Evolutionary conservation across 2,329 filamentous ascomycete genomes (phyloP), one percentile per base, ranked within the genome.

Genomic region (Monosporascus sp.): DNA sequence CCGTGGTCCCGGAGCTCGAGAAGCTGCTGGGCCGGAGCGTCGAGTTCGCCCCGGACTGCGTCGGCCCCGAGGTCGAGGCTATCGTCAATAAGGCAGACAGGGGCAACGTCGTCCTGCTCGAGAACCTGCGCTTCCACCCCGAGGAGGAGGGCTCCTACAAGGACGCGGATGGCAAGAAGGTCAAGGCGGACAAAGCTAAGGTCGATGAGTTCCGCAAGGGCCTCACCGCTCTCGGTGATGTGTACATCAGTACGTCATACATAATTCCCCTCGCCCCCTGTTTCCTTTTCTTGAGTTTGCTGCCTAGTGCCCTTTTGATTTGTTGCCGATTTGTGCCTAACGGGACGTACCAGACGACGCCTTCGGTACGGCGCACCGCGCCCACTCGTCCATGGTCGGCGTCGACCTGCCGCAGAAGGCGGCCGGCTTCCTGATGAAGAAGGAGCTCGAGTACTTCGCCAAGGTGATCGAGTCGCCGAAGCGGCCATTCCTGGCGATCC

Each of bases 381-480:
- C 90, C 48, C 94, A 99, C 84, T 97, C 91, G 74, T 97, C 93
- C 73, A 99, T 99, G 94, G 94, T 99, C 66, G 94, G 94, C 68
- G 83, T 97, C 60, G 85, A 97, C 62, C 87, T 99, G 48, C 92
- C 93, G 63, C 90, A 97, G 74, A 97, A 96, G 81, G 94, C 94
- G 9, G 90, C 93, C 53, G 94, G 94, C 58, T 99, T 97, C 86
- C 85, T 99, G 68, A 91, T 99, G 82, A 99, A 99, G 88, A 99
- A 97, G 82, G 94, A 99, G 77, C 88, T 99, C 59, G 94, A 99
- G 71, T 99, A 99, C 86, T 99, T 99, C 71, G 94, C 94, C 60
- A 84, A 97, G 80, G 94, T 91, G 39, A 88, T 99, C 57, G 94
- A 99, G 80, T 85, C 82, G 65, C 94, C 94, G 57, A 82, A 95